A percentile compares a stretch with the other conserved stretches of the same genome.
Evolutionary conservation across 805 yeast genomes (phyloP).

Genomic region (Wickerhamiella siamensis): DNA sequence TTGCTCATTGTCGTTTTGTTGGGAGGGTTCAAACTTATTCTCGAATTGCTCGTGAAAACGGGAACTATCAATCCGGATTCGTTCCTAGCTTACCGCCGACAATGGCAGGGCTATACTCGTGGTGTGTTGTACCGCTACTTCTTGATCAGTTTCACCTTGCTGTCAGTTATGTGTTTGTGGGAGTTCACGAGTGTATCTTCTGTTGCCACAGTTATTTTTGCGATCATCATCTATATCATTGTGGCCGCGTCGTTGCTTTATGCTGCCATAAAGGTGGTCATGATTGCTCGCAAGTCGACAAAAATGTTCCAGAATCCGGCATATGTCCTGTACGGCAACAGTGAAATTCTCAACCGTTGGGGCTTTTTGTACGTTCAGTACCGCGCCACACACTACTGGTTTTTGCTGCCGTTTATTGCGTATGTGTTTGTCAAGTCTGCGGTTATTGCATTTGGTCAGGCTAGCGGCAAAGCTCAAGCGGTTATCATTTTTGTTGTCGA

Average conservation of each 20-base stretch:
- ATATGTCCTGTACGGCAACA: conserved; percentile 74
- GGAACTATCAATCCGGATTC: conserved; percentile 46
- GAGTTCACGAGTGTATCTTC: conserved; percentile 76
- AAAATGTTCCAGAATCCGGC: conserved; percentile 80
- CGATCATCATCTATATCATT: conserved; percentile 51
- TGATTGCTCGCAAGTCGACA: conserved; percentile 60
- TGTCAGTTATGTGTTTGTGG: conserved; percentile 73
- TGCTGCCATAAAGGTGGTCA: conserved; percentile 60
- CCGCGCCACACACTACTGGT: conserved; percentile 77
- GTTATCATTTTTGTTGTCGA: conserved; percentile 64
- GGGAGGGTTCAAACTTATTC: conserved; percentile 51
- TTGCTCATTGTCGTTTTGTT: conserved; percentile 41
- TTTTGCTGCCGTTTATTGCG: conserved; percentile 48
- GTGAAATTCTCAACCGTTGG: conserved; percentile 62
- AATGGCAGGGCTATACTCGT: conserved; percentile 44
- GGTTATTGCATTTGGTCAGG: conserved; percentile 76
- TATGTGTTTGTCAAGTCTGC: conserved; percentile 64
- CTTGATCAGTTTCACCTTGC: conserved; percentile 75
- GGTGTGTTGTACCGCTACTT: conserved; percentile 79
- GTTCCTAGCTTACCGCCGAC: conserved; percentile 61
- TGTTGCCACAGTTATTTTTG: conserved; percentile 67
- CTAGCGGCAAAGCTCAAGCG: conserved; percentile 69
- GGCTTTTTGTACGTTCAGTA: conserved; percentile 89
- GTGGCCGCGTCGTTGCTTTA: conserved; percentile 45
- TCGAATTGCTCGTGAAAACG: conserved; percentile 49